Evolutionary conservation across 2,329 filamentous ascomycete species (phyloP), one percentile per base, ranked within the genome.

Genomic region (Penicillium occitanis): DNA sequence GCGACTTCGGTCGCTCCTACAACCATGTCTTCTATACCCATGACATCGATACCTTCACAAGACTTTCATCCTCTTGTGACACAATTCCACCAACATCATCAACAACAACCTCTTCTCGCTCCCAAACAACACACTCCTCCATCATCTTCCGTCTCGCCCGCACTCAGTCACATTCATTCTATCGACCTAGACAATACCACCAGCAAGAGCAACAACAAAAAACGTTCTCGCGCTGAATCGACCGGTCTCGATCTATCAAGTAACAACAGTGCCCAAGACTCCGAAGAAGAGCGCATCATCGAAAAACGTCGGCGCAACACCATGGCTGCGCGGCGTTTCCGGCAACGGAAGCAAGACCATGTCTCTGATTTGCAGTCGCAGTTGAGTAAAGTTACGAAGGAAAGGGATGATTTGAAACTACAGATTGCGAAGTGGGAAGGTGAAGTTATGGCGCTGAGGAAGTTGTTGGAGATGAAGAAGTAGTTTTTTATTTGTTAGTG

Each of bases 251-350:
- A 57, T 44, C 46, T 59, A 5, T 65, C 62, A 33, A 65, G 66
- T 28, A 67, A 67, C 58, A 63, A 65, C 30, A 67, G 66, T 30
- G 66, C 58, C 1, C 63, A 61, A 37, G 66, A 67, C 30, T 67
- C 66, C 5, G 66, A 67, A 63, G 66, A 67, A 19, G 66, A 67
- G 42, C 63, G 63, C 28, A 60, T 62, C 17, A 37, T 76, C 19
- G 71, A 72, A 64, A 78, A 77, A 60, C 76, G 76, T 28, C 73
- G 73, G 61, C 70, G 76, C 13, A 78, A 78, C 65, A 78, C 76
- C 14, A 71, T 76, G 44, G 76, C 76, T 50, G 76, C 76, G 53
- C 74, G 76, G 19, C 70, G 76, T 51, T 78, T 75, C 68, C 76
- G 76, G 5, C 74, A 78, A 70, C 73, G 74, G 58, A 75, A 75